A percentile compares a stretch with the other conserved stretches of the same genome.
phyloP scores from a whole-genome alignment of 176 grass and related monocot genomes.

The Zea luxurians region DNA sequence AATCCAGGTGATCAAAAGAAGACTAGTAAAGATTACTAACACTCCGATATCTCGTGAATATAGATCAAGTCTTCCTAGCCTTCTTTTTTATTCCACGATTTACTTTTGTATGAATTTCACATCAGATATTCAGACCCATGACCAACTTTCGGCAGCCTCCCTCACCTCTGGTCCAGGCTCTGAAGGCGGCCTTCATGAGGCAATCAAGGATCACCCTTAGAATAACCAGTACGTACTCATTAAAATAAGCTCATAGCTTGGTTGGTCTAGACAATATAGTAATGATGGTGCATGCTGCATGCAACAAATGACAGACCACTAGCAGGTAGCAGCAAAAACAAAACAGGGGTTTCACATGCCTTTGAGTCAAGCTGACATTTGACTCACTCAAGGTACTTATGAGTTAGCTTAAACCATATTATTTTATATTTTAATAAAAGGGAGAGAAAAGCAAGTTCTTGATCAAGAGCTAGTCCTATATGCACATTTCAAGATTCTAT shows the following conservation, averaged over 20 bases:
- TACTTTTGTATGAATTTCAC: too few relatives aligned
- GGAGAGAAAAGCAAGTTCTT: too few relatives aligned
- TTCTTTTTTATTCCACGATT: too few relatives aligned
- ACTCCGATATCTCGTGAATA: too few relatives aligned
- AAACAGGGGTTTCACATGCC: slow-evolving; percentile 47
- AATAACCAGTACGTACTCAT: background rate
- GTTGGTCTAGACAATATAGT: slow-evolving; percentile 4
- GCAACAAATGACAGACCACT: slow-evolving; percentile 46
- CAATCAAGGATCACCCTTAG: background rate
- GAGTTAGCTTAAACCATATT: too few relatives aligned
- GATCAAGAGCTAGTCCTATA: too few relatives aligned
- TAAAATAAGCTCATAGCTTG: slow-evolving; percentile 10
- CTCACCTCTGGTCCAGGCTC: slow-evolving; percentile 9
- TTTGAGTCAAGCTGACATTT: slow-evolving; percentile 40
- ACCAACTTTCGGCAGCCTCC: background rate
- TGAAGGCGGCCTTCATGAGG: slow-evolving; percentile 24
- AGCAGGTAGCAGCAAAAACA: slow-evolving; percentile 33
- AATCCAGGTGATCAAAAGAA: too few relatives aligned
- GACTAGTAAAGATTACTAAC: too few relatives aligned
- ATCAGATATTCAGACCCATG: background rate
- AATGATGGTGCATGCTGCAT: slow-evolving; percentile 26
- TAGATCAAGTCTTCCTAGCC: too few relatives aligned
- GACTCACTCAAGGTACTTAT: background rate
- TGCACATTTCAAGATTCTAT: too few relatives aligned
- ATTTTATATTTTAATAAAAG: too few relatives aligned